A percentile compares a stretch with the other conserved stretches of the same genome.
Conservation (phyloP, 2,329 filamentous ascomycete species). For the Xylariaceae sp. region DNA sequence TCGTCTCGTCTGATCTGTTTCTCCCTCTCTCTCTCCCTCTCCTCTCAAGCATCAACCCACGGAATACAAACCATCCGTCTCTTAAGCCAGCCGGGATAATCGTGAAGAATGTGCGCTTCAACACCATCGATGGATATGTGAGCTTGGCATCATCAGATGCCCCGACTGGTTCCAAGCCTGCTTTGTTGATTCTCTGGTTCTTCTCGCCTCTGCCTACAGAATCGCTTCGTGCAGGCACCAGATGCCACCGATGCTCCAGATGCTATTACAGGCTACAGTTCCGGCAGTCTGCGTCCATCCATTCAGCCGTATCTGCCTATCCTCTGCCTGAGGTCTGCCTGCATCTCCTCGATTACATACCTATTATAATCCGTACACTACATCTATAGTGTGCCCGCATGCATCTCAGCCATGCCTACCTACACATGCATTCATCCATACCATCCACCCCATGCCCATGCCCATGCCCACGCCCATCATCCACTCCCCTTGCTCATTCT, state of each 20-base stretch:
- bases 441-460: neutral
- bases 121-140: neutral
- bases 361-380: neutral
- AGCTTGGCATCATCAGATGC: neutral
- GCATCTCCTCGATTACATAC: neutral
- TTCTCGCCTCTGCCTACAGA: neutral
- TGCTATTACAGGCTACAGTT: neutral
- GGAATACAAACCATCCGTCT: neutral
- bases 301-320: neutral
- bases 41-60: neutral
- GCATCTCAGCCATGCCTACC: neutral
- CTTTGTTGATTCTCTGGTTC: neutral
- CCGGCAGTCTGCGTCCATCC: neutral
- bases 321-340: neutral
- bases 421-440: neutral
- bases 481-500: neutral
- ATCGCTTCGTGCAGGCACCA: too few species aligned
- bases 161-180: neutral
- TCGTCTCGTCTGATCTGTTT: neutral
- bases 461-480: neutral
- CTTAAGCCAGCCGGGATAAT: too few species aligned
- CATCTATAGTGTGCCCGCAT: neutral
- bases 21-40: neutral
- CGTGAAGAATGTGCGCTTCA: neutral
- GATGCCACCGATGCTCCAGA: neutral